Percentiles rank a stretch among this genome's conserved stretches.
These are phyloP conservation scores for Rhazya stricta DNA, from an alignment of 257 asterid genomes.

Conservation along the genomic window DNA sequence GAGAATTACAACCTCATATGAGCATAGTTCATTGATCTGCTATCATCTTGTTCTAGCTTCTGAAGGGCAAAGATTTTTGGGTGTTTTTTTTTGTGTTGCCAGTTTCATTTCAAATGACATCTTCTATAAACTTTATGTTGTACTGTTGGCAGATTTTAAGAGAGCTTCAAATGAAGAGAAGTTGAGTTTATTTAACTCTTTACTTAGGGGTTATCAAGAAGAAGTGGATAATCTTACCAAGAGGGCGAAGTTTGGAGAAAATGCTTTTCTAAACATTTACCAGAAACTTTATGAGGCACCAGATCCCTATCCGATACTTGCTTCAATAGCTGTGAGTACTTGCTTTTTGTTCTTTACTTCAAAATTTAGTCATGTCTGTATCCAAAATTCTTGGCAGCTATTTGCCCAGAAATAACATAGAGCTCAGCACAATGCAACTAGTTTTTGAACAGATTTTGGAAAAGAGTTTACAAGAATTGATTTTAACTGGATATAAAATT, in stretches of 20 bases:
- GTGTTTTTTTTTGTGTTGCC: neutral
- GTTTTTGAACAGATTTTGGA: neutral
- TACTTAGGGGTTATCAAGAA: slow-evolving; percentile 97
- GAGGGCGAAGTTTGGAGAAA: slow-evolving; percentile 94
- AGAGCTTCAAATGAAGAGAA: slow-evolving; percentile 91
- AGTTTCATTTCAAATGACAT: neutral
- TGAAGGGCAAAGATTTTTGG: neutral
- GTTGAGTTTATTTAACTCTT: slow-evolving; percentile 64
- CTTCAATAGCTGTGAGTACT: slow-evolving; percentile 76
- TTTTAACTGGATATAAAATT: neutral
- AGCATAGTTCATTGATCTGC: neutral
- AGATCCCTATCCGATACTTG: slow-evolving; percentile 81
- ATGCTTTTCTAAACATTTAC: slow-evolving; percentile 93
- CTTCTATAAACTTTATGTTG: neutral
- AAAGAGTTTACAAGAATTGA: neutral
- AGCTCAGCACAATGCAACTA: neutral
- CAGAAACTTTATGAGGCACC: slow-evolving; percentile 99
- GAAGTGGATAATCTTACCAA: slow-evolving; percentile 98
- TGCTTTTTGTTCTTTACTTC: slow-evolving; percentile 1
- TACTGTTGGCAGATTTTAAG: slow-evolving; percentile 65
- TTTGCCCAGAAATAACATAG: neutral
- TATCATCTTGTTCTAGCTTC: neutral
- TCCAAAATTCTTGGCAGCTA: neutral
- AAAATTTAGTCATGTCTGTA: neutral
- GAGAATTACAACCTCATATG: neutral